Evolutionary conservation across 495 filamentous ascomycete species (phyloP).

Genomic region (Sporormia fimetaria): DNA sequence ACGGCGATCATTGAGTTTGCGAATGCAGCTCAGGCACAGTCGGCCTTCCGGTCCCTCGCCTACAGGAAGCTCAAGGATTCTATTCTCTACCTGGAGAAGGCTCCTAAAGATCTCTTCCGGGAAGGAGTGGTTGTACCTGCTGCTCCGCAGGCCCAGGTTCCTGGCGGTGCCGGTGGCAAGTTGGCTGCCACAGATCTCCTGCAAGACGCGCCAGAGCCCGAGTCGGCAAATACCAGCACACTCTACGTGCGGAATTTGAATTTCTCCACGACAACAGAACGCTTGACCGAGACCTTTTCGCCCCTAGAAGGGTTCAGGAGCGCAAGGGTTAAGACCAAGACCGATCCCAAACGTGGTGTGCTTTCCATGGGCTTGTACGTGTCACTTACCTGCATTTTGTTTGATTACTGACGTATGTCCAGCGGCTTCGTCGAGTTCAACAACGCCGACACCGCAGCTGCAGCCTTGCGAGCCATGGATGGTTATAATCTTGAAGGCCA

Average conservation of each 20-base stretch:
- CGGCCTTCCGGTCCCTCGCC: slow-evolving; percentile 69
- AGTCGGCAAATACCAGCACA: slow-evolving; percentile 54
- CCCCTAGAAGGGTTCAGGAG: slow-evolving; percentile 53
- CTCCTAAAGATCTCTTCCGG: slow-evolving; percentile 67
- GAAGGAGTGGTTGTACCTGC: slow-evolving; percentile 1
- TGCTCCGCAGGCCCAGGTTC: slow-evolving; percentile 19
- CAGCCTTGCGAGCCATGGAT: slow-evolving; percentile 73
- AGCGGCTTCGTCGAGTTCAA: slow-evolving; percentile 91
- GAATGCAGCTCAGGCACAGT: slow-evolving; percentile 61
- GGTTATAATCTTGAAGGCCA: slow-evolving; percentile 77
- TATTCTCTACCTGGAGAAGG: slow-evolving; percentile 87
- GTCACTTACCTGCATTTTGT: too few species aligned
- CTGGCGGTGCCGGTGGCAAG: slow-evolving; percentile 24
- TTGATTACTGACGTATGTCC: slow-evolving; percentile 87
- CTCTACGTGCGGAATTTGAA: slow-evolving; percentile 88
- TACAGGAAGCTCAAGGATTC: slow-evolving; percentile 87
- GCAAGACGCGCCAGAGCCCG: slow-evolving; percentile 39
- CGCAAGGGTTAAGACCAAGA: slow-evolving; percentile 75
- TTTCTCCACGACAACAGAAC: slow-evolving; percentile 72
- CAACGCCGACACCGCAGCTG: slow-evolving; percentile 61
- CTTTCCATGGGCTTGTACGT: slow-evolving; percentile 22
- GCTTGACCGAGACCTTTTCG: slow-evolving; percentile 61
- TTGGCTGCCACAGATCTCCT: slow-evolving; percentile 47
- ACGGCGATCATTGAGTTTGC: slow-evolving; percentile 87
- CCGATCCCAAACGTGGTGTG: slow-evolving; percentile 65